A percentile compares a stretch with the other conserved stretches of the same genome.
Conservation (phyloP, 345 rosid species). For the Mallotus nudiflorus region DNA sequence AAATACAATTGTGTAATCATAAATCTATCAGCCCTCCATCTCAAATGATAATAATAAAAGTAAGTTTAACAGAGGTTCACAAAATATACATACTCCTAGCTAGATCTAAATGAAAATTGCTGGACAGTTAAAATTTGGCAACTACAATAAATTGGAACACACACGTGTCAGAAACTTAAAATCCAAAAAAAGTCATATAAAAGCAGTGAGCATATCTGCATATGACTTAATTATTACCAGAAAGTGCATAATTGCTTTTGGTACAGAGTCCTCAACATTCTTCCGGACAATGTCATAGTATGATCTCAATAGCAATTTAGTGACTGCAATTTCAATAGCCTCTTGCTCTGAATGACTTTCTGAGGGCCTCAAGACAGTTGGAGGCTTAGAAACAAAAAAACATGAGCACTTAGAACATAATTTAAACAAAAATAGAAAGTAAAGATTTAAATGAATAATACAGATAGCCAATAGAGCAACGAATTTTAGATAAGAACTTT, state of each 20-base stretch:
- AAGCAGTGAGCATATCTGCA: background rate
- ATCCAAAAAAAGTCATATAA: background rate
- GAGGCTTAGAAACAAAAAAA: slow-evolving; percentile 63
- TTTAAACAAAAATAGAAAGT: no score
- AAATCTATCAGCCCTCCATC: background rate
- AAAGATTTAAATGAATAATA: background rate
- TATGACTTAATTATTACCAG: slow-evolving; percentile 51
- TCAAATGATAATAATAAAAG: no score
- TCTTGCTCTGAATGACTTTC: slow-evolving; percentile 91
- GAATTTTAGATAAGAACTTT: slow-evolving; percentile 13
- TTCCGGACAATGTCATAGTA: slow-evolving; percentile 95
- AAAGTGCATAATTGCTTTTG: slow-evolving; percentile 98
- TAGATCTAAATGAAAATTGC: background rate
- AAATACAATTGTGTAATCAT: no score
- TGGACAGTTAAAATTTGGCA: background rate
- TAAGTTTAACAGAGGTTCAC: no score
- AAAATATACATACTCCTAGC: background rate
- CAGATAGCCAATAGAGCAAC: background rate
- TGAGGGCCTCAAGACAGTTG: slow-evolving; percentile 76
- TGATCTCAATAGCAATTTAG: slow-evolving; percentile 79
- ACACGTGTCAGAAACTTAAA: background rate
- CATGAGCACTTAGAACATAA: background rate
- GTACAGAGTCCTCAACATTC: slow-evolving; percentile 82
- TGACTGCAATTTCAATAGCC: slow-evolving; percentile 67
- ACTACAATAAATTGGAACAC: background rate